Base-by-base conservation (phyloP, 75 land plant genomes). In the Chamaecyparis obtusa region DNA sequence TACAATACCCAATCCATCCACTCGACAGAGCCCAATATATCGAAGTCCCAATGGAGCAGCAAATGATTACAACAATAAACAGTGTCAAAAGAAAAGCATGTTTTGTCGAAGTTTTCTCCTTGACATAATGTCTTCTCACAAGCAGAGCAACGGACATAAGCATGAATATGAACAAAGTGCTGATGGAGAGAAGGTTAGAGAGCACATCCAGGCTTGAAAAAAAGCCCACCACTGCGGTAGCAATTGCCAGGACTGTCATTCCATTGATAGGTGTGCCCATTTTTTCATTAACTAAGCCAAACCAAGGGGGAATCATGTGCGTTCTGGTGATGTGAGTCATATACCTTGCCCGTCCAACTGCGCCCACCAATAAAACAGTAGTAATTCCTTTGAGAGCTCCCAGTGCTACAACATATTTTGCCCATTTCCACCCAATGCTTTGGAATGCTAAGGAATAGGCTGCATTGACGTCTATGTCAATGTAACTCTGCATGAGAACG, bases 131-230 rank as follows among this genome's bases (percentile, higher is more conserved):
- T 14, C 96, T 88, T 41, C 99, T 87, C 9, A 95, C 93, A 21
- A 97, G 91, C 72, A 97, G 86, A 37, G 95, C 96, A 21, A 94
- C 88, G 36, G 97, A 95, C 51, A 97, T 86, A 24, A 97, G 92
- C 92, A 89, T 91, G 92, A 97, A 97, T 81, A 97, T 95, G 90
- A 93, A 92, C 86, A 97, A 94, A 9, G 95, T 94, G 87, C 91
- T 89, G 88, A 39, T 39, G 41, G 2, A 97, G 88, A 95, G 89
- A 21, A 97, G 92, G 80, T 90, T 93, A 4, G 95, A 90, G 15
- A 97, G 89, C 78, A 95, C 89, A 74, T 90, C 92, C 21, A 97
- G 92, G n/a, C 91, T 92, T 27, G 97, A 85, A 89, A 97, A 97
- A 81, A 96, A 89, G 16, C 92, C 95, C 13, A 97, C 35, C 74